phyloP scores from a whole-genome alignment of 2,329 filamentous ascomycete genomes.

The Apiospora arundinis region DNA sequence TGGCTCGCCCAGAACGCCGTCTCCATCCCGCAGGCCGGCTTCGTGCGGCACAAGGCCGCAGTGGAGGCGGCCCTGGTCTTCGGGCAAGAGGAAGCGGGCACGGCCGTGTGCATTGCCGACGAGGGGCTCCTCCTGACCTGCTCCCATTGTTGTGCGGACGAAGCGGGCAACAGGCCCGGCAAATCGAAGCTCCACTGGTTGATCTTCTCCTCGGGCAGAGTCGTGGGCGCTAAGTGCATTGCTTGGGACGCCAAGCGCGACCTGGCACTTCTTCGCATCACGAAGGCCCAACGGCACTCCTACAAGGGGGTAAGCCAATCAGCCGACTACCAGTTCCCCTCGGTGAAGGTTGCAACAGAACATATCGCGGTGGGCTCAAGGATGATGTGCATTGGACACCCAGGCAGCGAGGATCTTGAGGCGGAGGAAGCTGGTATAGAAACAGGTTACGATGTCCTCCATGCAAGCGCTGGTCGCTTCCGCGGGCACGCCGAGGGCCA shows the following conservation, averaged over 20 bases:
- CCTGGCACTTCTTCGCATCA: conserved; percentile 52
- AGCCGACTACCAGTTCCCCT: background rate
- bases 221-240: conserved; percentile 46
- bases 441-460: conserved; percentile 54
- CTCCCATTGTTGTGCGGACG: conserved; percentile 57
- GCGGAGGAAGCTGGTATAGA: conserved; percentile 38
- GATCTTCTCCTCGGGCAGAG: conserved; percentile 47
- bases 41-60: conserved; percentile 13
- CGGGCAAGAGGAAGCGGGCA: conserved; percentile 55
- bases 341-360: background rate
- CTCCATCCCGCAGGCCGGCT: conserved; percentile 20
- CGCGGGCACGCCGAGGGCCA: conserved; percentile 45
- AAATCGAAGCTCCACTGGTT: conserved; percentile 44
- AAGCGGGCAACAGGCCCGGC: conserved; percentile 40
- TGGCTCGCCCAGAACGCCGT: conserved; percentile 16
- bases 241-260: conserved; percentile 52
- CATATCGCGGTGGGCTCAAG: background rate
- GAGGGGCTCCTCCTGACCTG: conserved; percentile 55
- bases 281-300: conserved; percentile 23
- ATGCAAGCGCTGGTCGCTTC: conserved; percentile 51
- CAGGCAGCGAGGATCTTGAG: conserved; percentile 52
- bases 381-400: conserved; percentile 44
- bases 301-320: background rate
- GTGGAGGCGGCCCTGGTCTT: conserved; percentile 50
- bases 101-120: conserved; percentile 54